Evolutionary conservation across 768 basidiomycete genomes (phyloP), one percentile per base, ranked within the genome.

Genomic region (Calocybe gangraenosa): DNA sequence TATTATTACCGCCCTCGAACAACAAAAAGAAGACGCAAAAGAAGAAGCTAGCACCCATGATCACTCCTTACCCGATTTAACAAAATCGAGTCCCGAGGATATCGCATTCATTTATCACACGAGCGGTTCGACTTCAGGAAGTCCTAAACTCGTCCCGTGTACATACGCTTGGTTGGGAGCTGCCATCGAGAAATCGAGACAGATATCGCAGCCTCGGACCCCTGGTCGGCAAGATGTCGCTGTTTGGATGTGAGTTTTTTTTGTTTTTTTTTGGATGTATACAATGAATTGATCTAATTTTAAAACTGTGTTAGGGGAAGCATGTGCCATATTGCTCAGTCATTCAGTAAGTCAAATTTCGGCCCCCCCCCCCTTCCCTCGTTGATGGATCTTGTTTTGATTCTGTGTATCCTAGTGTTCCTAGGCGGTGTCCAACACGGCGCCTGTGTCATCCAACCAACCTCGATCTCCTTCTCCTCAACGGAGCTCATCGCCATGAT

Each of bases 281-380:
- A n/a, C n/a, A n/a, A n/a, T n/a, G n/a, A n/a, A n/a, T n/a, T n/a
- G n/a, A n/a, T n/a, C n/a, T n/a, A n/a, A n/a, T n/a, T n/a, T n/a
- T n/a, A n/a, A n/a, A n/a, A n/a, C n/a, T n/a, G n/a, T n/a, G n/a
- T n/a, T n/a, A 87, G 85, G 72, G 86, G 87, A 46, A 84, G 82
- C 69, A 84, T 89, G 84, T 87, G 82, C 59, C 87, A 88, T 64
- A 88, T 88, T 49, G 87, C 65, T 21, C 84, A 88, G 62, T 78
- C 74, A 33, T 86, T 81, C 73, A 81, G 84, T 86, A 64, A 70
- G 82, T 68, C 54, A 38, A 45, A 30, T 44, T 41, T 44, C 42
- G 46, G 46, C 25, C 57, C 53, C 56, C 34, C 14, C 42, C 42
- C 34, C 19, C n/a, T 42, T 44, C 46, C 41, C 46, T 34, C 49